Evolutionary conservation across 768 basidiomycete genomes (phyloP).

Genomic region (Pleurotus cornucopiae): DNA sequence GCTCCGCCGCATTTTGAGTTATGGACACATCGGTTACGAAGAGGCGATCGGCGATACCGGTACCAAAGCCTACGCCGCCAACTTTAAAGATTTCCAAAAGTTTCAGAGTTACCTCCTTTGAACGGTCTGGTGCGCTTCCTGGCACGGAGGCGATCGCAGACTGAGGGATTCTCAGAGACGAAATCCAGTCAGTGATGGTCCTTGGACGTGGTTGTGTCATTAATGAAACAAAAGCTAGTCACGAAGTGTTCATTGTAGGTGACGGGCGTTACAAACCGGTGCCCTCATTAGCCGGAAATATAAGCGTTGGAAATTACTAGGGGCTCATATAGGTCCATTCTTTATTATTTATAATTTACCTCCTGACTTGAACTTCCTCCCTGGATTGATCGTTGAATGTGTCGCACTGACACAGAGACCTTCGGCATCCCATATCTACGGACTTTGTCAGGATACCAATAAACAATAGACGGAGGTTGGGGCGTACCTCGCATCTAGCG

Average conservation of each 20-base stretch:
- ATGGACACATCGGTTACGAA: conserved; percentile 12
- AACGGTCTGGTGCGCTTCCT: neutral
- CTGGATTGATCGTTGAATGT: conserved; percentile 4
- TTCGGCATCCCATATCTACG: conserved; percentile 2
- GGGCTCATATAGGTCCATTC: neutral
- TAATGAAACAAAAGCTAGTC: too few species aligned
- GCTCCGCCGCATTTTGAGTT: neutral
- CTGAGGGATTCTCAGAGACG: neutral
- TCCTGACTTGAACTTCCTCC: neutral
- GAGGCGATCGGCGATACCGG: neutral
- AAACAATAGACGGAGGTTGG: neutral
- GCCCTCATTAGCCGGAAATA: neutral
- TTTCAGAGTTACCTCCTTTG: conserved; percentile 1
- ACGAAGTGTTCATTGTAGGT: too few species aligned
- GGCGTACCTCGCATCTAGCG: conserved; percentile 40
- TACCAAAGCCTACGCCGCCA: neutral
- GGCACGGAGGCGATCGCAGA: neutral
- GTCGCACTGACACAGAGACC: neutral
- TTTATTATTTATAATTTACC: neutral
- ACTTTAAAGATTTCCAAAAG: neutral
- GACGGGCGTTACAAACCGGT: neutral
- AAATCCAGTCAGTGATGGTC: neutral
- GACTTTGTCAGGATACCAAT: too few species aligned
- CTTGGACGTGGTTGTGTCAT: neutral
- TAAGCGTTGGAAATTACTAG: neutral